A percentile compares a stretch with the other conserved stretches of the same genome.
phyloP scores from a whole-genome alignment of 108 stramenopile genomes.

The Conticribra weissflogii region DNA sequence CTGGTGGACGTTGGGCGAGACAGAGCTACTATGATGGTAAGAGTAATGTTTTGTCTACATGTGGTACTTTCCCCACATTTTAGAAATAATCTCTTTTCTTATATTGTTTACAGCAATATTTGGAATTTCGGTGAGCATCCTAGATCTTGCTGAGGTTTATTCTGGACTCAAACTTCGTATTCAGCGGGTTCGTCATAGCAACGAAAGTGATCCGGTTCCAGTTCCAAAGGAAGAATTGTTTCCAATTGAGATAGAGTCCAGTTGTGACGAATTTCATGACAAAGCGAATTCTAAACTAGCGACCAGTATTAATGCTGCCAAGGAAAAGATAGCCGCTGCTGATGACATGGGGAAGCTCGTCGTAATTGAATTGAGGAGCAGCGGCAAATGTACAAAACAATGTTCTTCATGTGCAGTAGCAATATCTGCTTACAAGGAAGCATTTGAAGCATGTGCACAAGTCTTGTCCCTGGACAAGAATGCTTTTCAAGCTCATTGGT shows the following conservation, averaged over 20 bases:
- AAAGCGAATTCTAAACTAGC: conserved; percentile 49
- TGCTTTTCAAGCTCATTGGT: conserved; percentile 82
- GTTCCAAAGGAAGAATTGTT: conserved; percentile 36
- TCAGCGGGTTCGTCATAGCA: conserved; percentile 74
- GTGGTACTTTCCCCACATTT: no score
- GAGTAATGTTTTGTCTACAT: no score
- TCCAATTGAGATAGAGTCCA: background rate
- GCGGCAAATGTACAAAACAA: conserved; percentile 45
- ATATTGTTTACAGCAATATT: conserved; percentile 55
- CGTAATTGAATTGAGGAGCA: conserved; percentile 38
- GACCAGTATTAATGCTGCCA: conserved; percentile 48
- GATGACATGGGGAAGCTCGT: conserved; percentile 57
- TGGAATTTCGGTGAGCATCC: conserved; percentile 69
- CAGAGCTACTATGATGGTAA: conserved; percentile 82
- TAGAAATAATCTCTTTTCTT: no score
- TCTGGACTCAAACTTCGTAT: conserved; percentile 79
- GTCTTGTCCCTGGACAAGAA: conserved; percentile 77
- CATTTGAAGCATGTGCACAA: conserved; percentile 73
- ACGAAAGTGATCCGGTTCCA: conserved; percentile 78
- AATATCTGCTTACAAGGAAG: conserved; percentile 58
- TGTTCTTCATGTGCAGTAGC: conserved; percentile 43
- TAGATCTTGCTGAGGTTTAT: conserved; percentile 87
- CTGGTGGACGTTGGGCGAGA: conserved; percentile 89
- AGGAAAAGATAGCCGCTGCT: conserved; percentile 50
- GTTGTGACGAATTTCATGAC: conserved; percentile 34